These are phyloP conservation scores for Trichomonas tenax DNA, from an alignment of 208 protist species.

Conservation along the genomic window DNA sequence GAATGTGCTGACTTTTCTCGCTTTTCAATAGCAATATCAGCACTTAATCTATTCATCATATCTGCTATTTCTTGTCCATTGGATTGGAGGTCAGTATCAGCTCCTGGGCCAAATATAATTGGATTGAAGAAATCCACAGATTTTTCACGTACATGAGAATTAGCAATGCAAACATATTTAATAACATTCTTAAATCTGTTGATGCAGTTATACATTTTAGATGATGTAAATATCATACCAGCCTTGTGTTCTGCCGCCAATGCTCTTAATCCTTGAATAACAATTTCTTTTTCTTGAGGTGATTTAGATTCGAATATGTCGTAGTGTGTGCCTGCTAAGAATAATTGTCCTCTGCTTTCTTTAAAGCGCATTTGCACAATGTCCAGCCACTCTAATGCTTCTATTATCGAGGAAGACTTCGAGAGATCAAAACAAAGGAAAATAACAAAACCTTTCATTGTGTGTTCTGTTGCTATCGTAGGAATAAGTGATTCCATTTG, in stretches of 20 bases:
- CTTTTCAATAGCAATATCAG: not conserved
- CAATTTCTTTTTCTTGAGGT: not conserved
- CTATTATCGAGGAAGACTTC: not conserved
- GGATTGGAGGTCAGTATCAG: not conserved
- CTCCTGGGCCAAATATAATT: not conserved
- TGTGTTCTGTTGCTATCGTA: not conserved
- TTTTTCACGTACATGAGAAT: not conserved
- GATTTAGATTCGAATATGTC: not conserved
- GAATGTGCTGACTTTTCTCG: not conserved
- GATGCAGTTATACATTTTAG: not conserved
- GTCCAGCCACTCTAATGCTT: not conserved
- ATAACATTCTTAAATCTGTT: not conserved
- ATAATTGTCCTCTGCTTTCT: not conserved
- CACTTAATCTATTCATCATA: not conserved
- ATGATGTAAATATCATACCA: not conserved
- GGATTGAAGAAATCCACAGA: not conserved
- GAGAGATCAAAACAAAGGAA: not conserved
- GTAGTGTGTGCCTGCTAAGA: not conserved
- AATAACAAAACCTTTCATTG: not conserved
- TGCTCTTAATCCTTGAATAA: not conserved
- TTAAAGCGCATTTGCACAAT: not conserved
- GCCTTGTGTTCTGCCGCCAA: not conserved
- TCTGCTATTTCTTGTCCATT: not conserved
- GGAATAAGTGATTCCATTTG: not conserved
- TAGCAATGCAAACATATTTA: not conserved